These are phyloP conservation scores for Mucuna pruriens DNA, from an alignment of 306 rosid species.

Conservation along the genomic window DNA sequence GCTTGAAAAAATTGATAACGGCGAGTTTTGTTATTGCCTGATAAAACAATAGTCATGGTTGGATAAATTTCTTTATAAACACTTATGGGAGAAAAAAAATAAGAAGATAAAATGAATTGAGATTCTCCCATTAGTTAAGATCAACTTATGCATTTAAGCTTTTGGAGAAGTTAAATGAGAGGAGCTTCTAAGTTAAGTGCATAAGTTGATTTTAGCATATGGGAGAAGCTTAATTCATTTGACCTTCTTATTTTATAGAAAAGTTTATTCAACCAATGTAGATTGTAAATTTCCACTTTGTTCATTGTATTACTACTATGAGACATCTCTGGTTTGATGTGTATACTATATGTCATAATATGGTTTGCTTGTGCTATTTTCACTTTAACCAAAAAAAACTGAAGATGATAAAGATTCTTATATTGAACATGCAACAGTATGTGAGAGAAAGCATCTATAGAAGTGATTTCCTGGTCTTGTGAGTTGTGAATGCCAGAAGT, in stretches of 20 bases:
- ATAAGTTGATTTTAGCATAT: no score
- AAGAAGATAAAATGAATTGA: no score
- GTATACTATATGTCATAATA: neutral
- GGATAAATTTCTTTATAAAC: no score
- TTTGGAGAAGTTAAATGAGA: no score
- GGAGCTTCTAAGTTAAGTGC: no score
- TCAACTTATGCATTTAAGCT: no score
- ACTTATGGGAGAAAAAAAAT: no score
- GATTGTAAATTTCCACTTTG: neutral
- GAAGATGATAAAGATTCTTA: neutral
- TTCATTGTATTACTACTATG: neutral
- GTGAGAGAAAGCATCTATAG: neutral
- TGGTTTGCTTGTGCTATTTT: slow-evolving; percentile 17
- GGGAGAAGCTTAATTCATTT: no score
- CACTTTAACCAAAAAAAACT: neutral
- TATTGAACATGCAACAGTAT: neutral
- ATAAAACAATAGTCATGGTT: no score
- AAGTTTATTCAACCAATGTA: no score
- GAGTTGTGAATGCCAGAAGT: neutral
- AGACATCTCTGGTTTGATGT: neutral
- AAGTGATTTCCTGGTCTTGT: slow-evolving; percentile 13
- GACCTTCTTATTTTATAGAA: no score
- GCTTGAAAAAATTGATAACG: neutral
- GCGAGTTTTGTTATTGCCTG: neutral
- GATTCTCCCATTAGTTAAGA: no score